Conservation (phyloP, 345 rosid genomes). For the Camelina sativa region DNA sequence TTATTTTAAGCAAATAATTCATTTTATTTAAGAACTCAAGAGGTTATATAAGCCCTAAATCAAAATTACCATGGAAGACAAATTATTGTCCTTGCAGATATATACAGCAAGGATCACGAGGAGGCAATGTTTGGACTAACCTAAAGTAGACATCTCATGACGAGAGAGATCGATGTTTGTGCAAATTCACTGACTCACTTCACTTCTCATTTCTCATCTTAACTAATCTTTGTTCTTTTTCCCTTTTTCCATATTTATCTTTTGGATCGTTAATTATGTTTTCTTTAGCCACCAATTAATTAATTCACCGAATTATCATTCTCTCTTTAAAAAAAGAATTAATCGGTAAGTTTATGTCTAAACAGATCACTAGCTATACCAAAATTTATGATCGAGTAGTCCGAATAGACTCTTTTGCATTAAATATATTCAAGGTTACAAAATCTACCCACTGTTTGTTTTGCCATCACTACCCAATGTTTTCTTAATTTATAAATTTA, state of each 20-base stretch:
- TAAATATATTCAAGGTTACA: not conserved
- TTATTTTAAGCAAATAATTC: conserved; percentile 4
- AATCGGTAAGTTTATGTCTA: not conserved
- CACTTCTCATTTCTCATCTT: conserved; percentile 1
- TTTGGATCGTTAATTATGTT: not conserved
- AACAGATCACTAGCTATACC: not conserved
- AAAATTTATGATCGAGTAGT: not conserved
- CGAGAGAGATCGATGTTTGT: conserved; percentile 19
- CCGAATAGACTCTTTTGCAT: not conserved
- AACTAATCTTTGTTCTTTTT: conserved; percentile 16
- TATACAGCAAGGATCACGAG: conserved; percentile 34
- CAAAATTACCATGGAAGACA: not conserved
- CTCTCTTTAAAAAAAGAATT: too few relatives aligned
- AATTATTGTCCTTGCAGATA: conserved; percentile 36
- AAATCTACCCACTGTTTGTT: not conserved
- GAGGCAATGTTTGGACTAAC: conserved; percentile 27
- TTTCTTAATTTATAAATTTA: too few relatives aligned
- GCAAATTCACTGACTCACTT: conserved; percentile 22
- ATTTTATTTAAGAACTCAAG: not conserved
- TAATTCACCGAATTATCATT: not conserved
- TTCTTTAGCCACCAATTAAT: not conserved
- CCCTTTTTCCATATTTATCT: not conserved
- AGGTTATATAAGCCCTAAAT: not conserved
- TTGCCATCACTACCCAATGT: too few relatives aligned
- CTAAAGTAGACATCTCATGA: conserved; percentile 25